phyloP scores from a whole-genome alignment of 768 basidiomycete species.

The Tricholoma flavovirens region DNA sequence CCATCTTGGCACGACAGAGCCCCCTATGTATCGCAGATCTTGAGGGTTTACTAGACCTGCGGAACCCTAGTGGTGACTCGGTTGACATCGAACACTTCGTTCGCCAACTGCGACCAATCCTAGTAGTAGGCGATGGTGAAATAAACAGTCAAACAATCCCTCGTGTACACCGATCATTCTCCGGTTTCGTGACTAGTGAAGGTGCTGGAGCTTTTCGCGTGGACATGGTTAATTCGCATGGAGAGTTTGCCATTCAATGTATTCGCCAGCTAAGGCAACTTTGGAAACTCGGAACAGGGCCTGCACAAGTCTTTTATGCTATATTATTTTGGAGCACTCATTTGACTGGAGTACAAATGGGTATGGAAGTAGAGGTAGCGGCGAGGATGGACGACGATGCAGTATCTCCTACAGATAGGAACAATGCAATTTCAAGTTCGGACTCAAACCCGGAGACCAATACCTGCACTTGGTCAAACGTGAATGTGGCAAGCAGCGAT shows the following conservation, averaged over 20 bases:
- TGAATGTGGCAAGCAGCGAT: neutral
- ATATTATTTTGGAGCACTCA: neutral
- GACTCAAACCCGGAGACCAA: neutral
- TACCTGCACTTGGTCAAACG: neutral
- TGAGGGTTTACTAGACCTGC: conserved; percentile 6
- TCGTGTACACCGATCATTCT: conserved; percentile 16
- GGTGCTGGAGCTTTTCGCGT: neutral
- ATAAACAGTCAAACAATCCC: conserved; percentile 10
- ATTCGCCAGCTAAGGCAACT: conserved; percentile 1
- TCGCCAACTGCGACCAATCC: conserved; percentile 13
- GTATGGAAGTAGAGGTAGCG: neutral
- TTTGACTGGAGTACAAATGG: neutral
- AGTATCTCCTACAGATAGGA: neutral
- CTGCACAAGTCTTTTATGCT: neutral
- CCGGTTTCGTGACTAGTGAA: conserved; percentile 12
- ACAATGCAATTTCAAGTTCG: neutral
- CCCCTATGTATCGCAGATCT: conserved; percentile 10
- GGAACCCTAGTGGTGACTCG: neutral
- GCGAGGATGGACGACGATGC: neutral
- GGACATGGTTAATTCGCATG: conserved; percentile 1
- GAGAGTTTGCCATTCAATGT: conserved; percentile 7
- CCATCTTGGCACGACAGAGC: conserved; percentile 8
- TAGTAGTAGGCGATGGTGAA: conserved; percentile 10
- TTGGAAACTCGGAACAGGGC: neutral
- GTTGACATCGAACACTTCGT: conserved; percentile 12